Evolutionary conservation across 768 basidiomycete genomes (phyloP).

Genomic region (Ramaria sp.): DNA sequence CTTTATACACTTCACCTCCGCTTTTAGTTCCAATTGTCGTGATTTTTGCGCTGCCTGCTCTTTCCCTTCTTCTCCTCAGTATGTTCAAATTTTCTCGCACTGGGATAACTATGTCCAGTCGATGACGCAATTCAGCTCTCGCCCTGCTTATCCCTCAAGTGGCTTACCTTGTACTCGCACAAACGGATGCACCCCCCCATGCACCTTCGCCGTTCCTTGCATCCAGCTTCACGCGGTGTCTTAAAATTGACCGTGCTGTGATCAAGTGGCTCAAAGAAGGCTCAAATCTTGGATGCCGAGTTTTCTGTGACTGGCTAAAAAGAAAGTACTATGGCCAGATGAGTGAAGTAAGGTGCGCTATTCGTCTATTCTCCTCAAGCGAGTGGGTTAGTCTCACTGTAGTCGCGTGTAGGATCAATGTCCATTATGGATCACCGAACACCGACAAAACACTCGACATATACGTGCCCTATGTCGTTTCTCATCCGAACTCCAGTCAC

Average conservation of each 20-base stretch:
- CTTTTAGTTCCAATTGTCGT: neutral
- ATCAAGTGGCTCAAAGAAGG: conserved; percentile 4
- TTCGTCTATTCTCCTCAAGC: neutral
- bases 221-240: neutral
- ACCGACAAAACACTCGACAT: conserved; percentile 6
- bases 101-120: neutral
- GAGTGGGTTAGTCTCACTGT: neutral
- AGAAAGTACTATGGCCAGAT: neutral
- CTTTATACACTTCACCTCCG: neutral
- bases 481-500: neutral
- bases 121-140: neutral
- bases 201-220: neutral
- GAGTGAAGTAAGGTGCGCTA: neutral
- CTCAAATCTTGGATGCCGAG: neutral
- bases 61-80: neutral
- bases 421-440: conserved; percentile 2
- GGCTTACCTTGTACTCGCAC: conserved; percentile 4
- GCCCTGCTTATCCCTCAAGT: neutral
- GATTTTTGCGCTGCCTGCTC: neutral
- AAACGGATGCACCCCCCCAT: conserved; percentile 3
- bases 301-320: neutral
- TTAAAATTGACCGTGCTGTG: conserved; percentile 1
- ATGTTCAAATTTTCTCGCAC: neutral
- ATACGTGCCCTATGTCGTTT: conserved; percentile 3
- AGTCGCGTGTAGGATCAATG: neutral